phyloP scores from a whole-genome alignment of 768 basidiomycete species.

The Mycena pura region DNA sequence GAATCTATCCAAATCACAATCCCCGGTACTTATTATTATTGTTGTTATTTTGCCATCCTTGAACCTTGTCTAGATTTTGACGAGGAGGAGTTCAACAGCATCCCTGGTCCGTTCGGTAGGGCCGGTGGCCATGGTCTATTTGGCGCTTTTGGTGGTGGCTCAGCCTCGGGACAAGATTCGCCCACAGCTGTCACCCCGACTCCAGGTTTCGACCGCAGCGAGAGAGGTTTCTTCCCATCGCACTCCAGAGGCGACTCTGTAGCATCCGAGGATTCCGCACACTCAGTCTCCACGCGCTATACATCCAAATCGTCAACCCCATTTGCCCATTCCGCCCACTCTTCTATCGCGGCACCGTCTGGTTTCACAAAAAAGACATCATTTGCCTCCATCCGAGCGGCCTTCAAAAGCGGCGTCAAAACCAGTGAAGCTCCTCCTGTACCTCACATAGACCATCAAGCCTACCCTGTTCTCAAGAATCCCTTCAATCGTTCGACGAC shows the following conservation, averaged over 20 bases:
- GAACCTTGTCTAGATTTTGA: conserved; percentile 66
- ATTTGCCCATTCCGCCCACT: conserved; percentile 74
- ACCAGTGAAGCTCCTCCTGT: conserved; percentile 75
- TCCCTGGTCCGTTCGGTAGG: conserved; percentile 77
- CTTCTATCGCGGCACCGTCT: conserved; percentile 69
- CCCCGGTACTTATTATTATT: conserved; percentile 49
- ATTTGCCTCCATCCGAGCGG: conserved; percentile 86
- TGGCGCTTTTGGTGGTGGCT: conserved; percentile 36
- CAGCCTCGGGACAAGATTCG: conserved; percentile 65
- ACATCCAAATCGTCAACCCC: conserved; percentile 55
- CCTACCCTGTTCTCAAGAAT: conserved; percentile 77
- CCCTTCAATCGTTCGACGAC: conserved; percentile 85
- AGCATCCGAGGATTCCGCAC: conserved; percentile 76
- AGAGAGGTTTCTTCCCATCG: conserved; percentile 66
- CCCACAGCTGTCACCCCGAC: conserved; percentile 66
- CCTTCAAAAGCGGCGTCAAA: conserved; percentile 74
- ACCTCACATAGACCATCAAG: conserved; percentile 70
- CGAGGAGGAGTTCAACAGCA: conserved; percentile 69
- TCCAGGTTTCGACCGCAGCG: conserved; percentile 47
- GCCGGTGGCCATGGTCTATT: conserved; percentile 46
- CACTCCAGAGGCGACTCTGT: conserved; percentile 82
- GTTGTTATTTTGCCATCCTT: too few species aligned
- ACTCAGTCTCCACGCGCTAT: conserved; percentile 63
- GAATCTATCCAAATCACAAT: conserved; percentile 70
- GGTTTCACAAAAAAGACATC: conserved; percentile 82